Evolutionary conservation across 2,329 filamentous ascomycete genomes (phyloP).

Genomic region (Chaetomiaceae sp.): DNA sequence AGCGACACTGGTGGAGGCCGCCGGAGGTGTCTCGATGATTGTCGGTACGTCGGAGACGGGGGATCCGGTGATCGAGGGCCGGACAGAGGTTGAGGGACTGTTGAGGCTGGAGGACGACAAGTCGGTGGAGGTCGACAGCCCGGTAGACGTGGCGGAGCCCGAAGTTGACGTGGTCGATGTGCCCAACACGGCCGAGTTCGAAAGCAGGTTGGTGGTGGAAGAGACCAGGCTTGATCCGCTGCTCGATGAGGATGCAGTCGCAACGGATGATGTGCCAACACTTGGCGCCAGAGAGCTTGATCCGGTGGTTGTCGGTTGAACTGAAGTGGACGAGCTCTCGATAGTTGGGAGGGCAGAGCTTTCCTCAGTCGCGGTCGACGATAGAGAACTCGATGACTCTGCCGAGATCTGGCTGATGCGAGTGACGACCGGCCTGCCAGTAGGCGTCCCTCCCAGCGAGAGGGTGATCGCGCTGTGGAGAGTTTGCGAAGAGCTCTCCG

Average conservation of each 20-base stretch:
- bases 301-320: no score
- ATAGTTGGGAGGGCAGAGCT: not conserved
- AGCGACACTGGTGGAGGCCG: slow-evolving; percentile 38
- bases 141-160: not conserved
- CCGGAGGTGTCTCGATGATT: slow-evolving; percentile 30
- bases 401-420: not conserved
- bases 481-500: not conserved
- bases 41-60: slow-evolving; percentile 42
- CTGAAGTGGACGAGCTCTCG: not conserved
- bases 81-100: slow-evolving; percentile 11
- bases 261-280: no score
- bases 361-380: not conserved
- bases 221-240: not conserved
- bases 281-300: no score
- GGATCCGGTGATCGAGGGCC: slow-evolving; percentile 35
- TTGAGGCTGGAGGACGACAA: not conserved
- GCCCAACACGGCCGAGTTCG: not conserved
- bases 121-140: slow-evolving; percentile 4
- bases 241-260: no score
- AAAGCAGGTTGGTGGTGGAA: not conserved
- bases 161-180: not conserved
- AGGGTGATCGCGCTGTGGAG: slow-evolving; percentile 10
- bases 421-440: not conserved
- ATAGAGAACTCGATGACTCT: not conserved
- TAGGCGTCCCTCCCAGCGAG: not conserved